These are phyloP conservation scores for Quercus phellos DNA, from an alignment of 331 rosid genomes.

Conservation along the genomic window DNA sequence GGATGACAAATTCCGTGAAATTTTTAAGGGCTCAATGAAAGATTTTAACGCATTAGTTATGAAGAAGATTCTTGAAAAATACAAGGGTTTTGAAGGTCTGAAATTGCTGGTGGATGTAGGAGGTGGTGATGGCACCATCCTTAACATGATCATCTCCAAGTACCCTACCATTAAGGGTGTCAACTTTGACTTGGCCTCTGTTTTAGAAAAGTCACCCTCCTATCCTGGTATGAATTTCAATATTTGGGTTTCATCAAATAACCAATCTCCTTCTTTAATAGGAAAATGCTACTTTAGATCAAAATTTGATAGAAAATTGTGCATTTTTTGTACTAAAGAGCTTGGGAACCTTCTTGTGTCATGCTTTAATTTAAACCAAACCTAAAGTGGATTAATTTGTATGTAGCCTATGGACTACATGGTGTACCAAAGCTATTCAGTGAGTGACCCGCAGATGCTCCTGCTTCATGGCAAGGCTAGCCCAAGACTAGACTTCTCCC, in stretches of 20 bases:
- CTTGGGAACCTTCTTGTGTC: no score
- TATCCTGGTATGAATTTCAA: constrained; percentile 12
- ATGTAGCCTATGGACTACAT: no score
- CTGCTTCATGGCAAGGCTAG: no score
- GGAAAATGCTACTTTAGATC: neutral
- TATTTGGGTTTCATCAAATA: neutral
- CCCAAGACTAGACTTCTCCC: no score
- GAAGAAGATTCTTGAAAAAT: constrained; percentile 3
- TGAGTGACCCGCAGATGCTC: no score
- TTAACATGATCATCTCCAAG: constrained; percentile 31
- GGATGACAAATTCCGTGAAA: constrained; percentile 14
- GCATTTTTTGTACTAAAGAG: no score
- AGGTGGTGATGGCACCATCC: constrained; percentile 21
- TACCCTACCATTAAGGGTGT: constrained; percentile 28
- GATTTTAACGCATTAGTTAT: constrained; percentile 4
- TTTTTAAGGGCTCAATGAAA: constrained; percentile 18
- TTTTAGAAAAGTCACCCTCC: constrained; percentile 13
- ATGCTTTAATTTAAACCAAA: no score
- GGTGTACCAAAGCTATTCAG: no score
- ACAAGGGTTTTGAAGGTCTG: constrained; percentile 24
- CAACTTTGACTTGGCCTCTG: constrained; percentile 33
- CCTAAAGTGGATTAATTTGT: no score
- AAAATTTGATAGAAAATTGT: neutral
- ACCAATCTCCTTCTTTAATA: neutral
- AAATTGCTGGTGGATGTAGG: constrained; percentile 28